A percentile compares a stretch with the other conserved stretches of the same genome.
Evolutionary conservation across 108 stramenopile species (phyloP).

Genomic region (Stephanodiscus minutulus): DNA sequence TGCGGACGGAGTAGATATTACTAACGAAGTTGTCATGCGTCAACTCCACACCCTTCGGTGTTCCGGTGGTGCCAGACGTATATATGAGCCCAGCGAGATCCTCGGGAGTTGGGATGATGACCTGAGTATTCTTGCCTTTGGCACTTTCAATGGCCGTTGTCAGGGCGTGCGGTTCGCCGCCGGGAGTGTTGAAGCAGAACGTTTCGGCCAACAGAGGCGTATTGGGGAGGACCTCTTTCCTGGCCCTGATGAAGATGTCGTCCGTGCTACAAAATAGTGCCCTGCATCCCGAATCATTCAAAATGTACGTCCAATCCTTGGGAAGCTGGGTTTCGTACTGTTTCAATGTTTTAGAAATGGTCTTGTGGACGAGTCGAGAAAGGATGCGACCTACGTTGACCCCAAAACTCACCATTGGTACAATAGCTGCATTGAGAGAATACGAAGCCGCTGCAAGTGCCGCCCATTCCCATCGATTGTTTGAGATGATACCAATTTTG

Average conservation of each 20-base stretch:
- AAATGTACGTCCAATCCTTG: slow-evolving; percentile 93
- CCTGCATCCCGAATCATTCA: slow-evolving; percentile 88
- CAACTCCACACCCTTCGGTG: slow-evolving; percentile 95
- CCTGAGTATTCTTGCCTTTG: slow-evolving; percentile 36
- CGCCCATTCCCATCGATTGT: slow-evolving; percentile 96
- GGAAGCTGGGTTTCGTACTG: slow-evolving; percentile 92
- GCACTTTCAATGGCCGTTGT: slow-evolving; percentile 59
- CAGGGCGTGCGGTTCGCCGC: slow-evolving; percentile 77
- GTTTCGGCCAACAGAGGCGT: slow-evolving; percentile 72
- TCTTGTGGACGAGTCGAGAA: background rate
- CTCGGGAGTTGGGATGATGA: slow-evolving; percentile 73
- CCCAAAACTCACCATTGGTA: slow-evolving; percentile 74
- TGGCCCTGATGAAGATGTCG: slow-evolving; percentile 78
- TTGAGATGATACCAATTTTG: slow-evolving; percentile 90
- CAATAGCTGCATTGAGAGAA: slow-evolving; percentile 88
- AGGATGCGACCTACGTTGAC: background rate
- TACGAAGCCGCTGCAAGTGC: slow-evolving; percentile 87
- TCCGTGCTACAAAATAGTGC: slow-evolving; percentile 84
- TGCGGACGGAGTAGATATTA: slow-evolving; percentile 78
- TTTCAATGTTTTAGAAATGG: background rate
- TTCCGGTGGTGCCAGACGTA: slow-evolving; percentile 97
- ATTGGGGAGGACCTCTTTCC: slow-evolving; percentile 74
- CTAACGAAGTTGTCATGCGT: slow-evolving; percentile 87
- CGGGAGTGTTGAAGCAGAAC: slow-evolving; percentile 75
- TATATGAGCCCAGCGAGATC: slow-evolving; percentile 95